These are phyloP conservation scores for Euphorbia schlechtendalii DNA, from an alignment of 441 rosid genomes.

Conservation along the genomic window DNA sequence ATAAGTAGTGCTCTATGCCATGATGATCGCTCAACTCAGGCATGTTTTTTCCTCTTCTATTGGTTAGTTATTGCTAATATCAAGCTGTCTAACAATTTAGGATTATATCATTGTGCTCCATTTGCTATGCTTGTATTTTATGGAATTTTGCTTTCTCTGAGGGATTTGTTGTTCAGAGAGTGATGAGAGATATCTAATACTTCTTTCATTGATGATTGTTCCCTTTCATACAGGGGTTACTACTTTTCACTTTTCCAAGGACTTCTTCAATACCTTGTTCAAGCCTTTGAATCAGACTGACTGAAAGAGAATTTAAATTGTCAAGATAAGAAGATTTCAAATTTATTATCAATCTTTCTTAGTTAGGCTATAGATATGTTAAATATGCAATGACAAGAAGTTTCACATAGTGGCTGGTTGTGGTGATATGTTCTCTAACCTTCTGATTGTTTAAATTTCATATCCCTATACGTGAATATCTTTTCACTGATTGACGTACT, in stretches of 20 bases:
- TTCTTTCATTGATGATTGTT: constrained; percentile 8
- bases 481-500: constrained; percentile 16
- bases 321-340: not conserved
- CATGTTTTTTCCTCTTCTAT: constrained; percentile 22
- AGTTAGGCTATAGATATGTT: not conserved
- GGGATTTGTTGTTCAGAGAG: constrained; percentile 1
- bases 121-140: not conserved
- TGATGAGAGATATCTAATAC: constrained; percentile 3
- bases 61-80: constrained; percentile 15
- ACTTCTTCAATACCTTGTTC: not conserved
- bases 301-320: not conserved
- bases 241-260: not conserved
- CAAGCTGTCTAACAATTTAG: not conserved
- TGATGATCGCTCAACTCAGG: constrained; percentile 51
- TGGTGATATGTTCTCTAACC: no score
- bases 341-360: constrained; percentile 1
- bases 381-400: not conserved
- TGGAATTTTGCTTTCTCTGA: not conserved
- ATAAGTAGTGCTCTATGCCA: constrained; percentile 49
- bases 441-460: no score
- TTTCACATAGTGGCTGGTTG: not conserved
- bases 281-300: constrained; percentile 1
- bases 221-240: not conserved
- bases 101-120: constrained; percentile 4
- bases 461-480: not conserved